Base-by-base conservation (phyloP, 805 yeast species). In the Komagataella ulmi region DNA sequence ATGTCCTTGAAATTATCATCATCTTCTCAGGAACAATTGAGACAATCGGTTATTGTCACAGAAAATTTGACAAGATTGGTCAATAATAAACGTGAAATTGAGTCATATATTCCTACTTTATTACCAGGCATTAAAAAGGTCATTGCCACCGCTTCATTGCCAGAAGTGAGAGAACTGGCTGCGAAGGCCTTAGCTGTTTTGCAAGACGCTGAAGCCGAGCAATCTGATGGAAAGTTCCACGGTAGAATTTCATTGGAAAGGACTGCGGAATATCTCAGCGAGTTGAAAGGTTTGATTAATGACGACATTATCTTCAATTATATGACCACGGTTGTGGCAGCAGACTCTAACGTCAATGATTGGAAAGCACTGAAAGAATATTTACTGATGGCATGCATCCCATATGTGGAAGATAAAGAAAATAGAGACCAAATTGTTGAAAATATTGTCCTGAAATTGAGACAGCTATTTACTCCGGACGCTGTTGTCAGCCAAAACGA, bases 11-110 rank as follows among this genome's bases (percentile, higher is more conserved):
- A 84, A 61, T 80, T 85, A 72, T 79, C 91, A 45, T 83, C 96
- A 1, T 84, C 95, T 3, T 85, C 97, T 17, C 97, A 93, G 71
- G 98, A 91, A 65, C 95, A 91, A 67, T 77, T 93, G 60, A 87
- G 99, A 72, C 97, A 90, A 71, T 87, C 98, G 6, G 97, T 91
- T 57, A 88, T 89, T 55, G 97, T 91, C 54, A 85, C 93, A 48
- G 99, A 91, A 71, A 91, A 91, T 72, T 76, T 91, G 73, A 91
- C 98, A 24, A 81, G 98, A 69, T 77, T 91, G 66, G 98, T 91
- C 49, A 91, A 90, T 72, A 88, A 91, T 73, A 86, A 88, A 62
- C 76, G 87, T 60, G 98, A 91, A 70, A 89, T 93, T 63, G 95
- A 86, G 67, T 74, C 80, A 43, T 91, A 79, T 64, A 85, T 93